These are phyloP conservation scores for Colletotrichum siamense DNA, from an alignment of 2,329 filamentous ascomycete genomes.

Conservation along the genomic window DNA sequence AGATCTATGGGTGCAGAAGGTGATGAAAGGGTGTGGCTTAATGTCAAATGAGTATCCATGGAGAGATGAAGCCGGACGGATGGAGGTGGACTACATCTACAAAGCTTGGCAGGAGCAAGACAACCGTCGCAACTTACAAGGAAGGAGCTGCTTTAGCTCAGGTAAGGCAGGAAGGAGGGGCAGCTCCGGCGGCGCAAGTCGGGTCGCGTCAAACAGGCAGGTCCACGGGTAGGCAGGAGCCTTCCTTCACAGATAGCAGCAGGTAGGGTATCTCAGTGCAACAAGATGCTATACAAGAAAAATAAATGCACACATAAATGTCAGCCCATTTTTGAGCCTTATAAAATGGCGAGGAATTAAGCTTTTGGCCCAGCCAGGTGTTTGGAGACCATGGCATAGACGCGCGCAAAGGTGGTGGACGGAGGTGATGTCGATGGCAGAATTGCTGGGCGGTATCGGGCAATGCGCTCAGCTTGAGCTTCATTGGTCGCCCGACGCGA, in stretches of 20 bases:
- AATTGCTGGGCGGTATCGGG: not conserved
- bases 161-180: not conserved
- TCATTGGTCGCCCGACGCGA: conserved; percentile 4
- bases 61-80: not conserved
- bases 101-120: not conserved
- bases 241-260: not conserved
- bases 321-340: not conserved
- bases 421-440: not conserved
- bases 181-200: not conserved
- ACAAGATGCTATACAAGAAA: not conserved
- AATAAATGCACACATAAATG: not conserved
- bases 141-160: not conserved
- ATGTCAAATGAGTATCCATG: not conserved
- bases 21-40: not conserved
- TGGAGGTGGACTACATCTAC: not conserved
- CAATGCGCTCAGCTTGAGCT: not conserved
- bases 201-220: not conserved
- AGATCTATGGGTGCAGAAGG: not conserved
- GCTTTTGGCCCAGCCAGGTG: not conserved
- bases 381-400: not conserved
- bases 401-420: not conserved
- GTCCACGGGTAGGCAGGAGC: not conserved
- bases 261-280: conserved; percentile 13
- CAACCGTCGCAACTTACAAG: not conserved
- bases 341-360: not conserved